Evolutionary conservation across 2,329 filamentous ascomycete species (phyloP).

Genomic region (Blumeriella jaapii): DNA sequence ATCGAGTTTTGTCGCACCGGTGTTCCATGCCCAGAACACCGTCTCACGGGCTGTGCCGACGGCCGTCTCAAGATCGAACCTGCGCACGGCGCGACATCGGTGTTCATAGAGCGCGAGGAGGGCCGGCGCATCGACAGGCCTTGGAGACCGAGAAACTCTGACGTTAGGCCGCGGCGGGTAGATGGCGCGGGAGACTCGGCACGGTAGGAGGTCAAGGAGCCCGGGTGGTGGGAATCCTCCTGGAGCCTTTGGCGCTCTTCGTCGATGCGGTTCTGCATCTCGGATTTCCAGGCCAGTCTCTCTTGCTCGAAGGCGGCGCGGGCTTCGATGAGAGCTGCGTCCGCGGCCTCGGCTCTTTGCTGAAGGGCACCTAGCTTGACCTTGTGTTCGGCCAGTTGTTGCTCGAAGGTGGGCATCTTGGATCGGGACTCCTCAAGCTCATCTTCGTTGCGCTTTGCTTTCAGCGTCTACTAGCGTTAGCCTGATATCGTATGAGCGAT

Average conservation of each 20-base stretch:
- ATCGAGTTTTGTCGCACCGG: constrained; percentile 25
- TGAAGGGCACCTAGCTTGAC: constrained; percentile 50
- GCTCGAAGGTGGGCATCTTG: constrained; percentile 50
- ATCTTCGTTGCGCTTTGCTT: constrained; percentile 54
- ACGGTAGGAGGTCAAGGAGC: constrained; percentile 23
- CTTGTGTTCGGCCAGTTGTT: constrained; percentile 50
- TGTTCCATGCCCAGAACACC: constrained; percentile 22
- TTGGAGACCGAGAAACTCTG: constrained; percentile 28
- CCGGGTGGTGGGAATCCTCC: constrained; percentile 31
- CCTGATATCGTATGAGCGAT: not conserved
- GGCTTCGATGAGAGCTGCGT: constrained; percentile 50
- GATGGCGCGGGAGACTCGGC: constrained; percentile 25
- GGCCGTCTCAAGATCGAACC: constrained; percentile 18
- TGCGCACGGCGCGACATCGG: constrained; percentile 18
- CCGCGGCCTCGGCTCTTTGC: constrained; percentile 51
- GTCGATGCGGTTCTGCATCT: constrained; percentile 46
- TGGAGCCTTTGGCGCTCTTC: constrained; percentile 53
- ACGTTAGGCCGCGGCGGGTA: constrained; percentile 24
- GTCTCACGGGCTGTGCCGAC: constrained; percentile 18
- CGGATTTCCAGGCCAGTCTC: constrained; percentile 45
- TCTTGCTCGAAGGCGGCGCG: constrained; percentile 45
- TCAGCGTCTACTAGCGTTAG: constrained; percentile 45
- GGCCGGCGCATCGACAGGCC: constrained; percentile 26
- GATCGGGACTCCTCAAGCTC: constrained; percentile 64
- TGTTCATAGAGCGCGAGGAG: constrained; percentile 22